Base-by-base conservation (phyloP, 768 basidiomycete genomes). In the Boletellus emodensis region DNA sequence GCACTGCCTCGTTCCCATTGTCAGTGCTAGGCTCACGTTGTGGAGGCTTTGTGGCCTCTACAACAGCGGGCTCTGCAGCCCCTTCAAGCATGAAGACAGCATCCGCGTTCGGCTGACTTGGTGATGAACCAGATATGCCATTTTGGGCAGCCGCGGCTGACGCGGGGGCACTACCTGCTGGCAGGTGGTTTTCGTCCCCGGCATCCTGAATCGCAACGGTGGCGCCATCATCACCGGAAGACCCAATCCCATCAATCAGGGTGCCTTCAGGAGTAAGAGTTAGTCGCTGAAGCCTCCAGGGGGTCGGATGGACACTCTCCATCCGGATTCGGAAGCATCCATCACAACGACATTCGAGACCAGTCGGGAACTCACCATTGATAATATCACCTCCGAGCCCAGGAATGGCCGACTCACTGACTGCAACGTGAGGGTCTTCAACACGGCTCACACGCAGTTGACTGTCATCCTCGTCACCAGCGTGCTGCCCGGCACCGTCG, bases 361-460 rank as follows among this genome's bases (percentile, higher is more conserved):
- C 45, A 33, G 66, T 62, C 71, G 63, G 62, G 64, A 68, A 75
- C 82, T 83, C 75, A 84, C 82, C 80, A 71, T 76, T 74, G 61
- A 69, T 52, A 48, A 67, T 58, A 53, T 60, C 61, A 14, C 68
- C 67, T 49, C 62, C 67, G 42, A 51, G 70, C 56, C 64, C 64
- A 56, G 57, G 65, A 64, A 61, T 67, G 57, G 40, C 66, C 57
- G 61, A 46, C 46, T 66, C 68, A 59, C 49, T 62, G 58, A 62
- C 67, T 51, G 61, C 65, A 45, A 65, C 63, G 59, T 70, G 67
- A 59, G 72, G 72, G 55, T 71, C 62, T 52, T 74, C 72, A 30
- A 69, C 67, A 57, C 53, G 59, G 62, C 71, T 76, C 55, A 75
- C 72, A 63, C 75, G 72, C 48, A 75, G 63, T 49, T 70, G 71